Evolutionary conservation across 768 basidiomycete species (phyloP), one percentile per base, ranked within the genome.

Genomic region (Tulasnella sp.): DNA sequence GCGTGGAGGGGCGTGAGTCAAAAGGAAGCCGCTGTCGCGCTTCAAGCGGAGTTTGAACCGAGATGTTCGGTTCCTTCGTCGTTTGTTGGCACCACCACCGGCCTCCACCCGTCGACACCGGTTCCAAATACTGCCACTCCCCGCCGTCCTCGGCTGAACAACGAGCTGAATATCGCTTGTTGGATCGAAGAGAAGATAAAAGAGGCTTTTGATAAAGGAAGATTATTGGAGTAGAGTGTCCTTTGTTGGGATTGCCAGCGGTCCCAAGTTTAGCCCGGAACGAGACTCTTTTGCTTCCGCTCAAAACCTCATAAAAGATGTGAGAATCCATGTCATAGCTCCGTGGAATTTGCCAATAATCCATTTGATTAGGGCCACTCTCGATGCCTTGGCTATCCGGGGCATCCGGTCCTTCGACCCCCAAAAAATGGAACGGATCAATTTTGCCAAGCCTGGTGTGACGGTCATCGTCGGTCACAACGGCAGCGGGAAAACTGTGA

Each of bases 381-480:
- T 98, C 71, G 93, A 96, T 89, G 97, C 97, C 85, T 92, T 98
- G 62, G 96, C 95, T 19, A 96, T 98, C 80, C 90, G 96, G 46
- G 94, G 94, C 27, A 98, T 98, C 81, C 93, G 97, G 5, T 95
- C 95, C 0, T 99, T 99, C 84, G 97, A 98, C 87, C 95, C 97
- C 90, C 97, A 98, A 83, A 90, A 93, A 82, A 90, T 96, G 81
- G 89, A 94, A 1, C 90, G 99, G 82, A 97, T 99, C 84, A 94
- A 99, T 85, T 99, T 99, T 87, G 98, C 96, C 86, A 92, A 92
- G 27, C 98, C 98, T 9, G 78, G 78, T 16, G 93, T 99, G 78
- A 99, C 98, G 0, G 97, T 99, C 85, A 99, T 99, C 80, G 96
- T 99, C 2, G 98, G 98, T 2, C 94, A 96, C 87, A 99, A 99